Base-by-base conservation (phyloP, 2,329 filamentous ascomycete genomes). In the Trichophyton verrucosum region DNA sequence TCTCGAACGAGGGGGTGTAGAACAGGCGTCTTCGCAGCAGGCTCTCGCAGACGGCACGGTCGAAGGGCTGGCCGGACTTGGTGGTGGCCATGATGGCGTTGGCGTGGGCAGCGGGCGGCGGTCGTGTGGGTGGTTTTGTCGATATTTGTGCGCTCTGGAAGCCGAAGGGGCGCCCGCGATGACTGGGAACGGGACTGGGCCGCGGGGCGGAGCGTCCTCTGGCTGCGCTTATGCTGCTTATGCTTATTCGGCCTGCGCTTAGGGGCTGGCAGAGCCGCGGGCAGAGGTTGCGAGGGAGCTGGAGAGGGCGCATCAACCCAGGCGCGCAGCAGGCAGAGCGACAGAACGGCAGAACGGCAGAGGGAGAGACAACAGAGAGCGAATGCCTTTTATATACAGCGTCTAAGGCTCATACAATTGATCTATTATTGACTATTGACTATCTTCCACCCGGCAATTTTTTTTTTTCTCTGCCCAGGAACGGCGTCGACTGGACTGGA, bases 1-100 rank as follows among this genome's bases (percentile, higher is more conserved):
- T 92, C 76, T 97, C 94, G 75, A 96, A 97, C 60, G 91, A 86
- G 60, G 91, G 91, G 65, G 91, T 96, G 77, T 94, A 95, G 81
- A 97, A 97, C 77, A 92, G 81, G 74, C 91, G 88, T 66, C 91
- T 87, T 67, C 88, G 86, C 68, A 97, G 85, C 71, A 97, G 83
- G 64, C 86, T 87, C 72, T 97, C 94, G 71, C 97, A 84, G 61
- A 83, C 79, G 62, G 81, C 78, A 70, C 90, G 86, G 76, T 97
- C 91, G 69, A 99, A 86, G 76, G 89, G 85, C 80, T 96, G 86
- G 69, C 92, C 94, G 77, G 88, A 91, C 72, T 90, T 85, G 63
- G 91, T 95, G 66, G 88, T 94, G 60, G 82, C 76, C 81, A 84
- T 84, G 51, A 58, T 59, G 64, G 33, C 33, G 51, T 60, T 56